These are phyloP conservation scores for Carex arenaria DNA, from an alignment of 202 grass and related monocot species.

Conservation along the genomic window DNA sequence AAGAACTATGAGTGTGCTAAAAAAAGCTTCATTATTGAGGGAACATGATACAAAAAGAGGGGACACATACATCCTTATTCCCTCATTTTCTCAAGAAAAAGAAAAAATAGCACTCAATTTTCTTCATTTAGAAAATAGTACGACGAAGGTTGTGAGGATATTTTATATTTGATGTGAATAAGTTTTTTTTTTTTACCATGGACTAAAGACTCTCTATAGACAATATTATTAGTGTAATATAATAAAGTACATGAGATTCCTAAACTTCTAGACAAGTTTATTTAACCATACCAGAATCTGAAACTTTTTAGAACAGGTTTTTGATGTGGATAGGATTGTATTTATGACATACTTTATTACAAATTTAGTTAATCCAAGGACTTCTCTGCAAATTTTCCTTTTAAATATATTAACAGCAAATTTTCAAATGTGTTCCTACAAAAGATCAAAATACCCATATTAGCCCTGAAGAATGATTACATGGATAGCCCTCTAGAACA, in stretches of 20 bases:
- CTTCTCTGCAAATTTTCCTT: neutral
- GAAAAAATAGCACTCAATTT: neutral
- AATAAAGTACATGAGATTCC: neutral
- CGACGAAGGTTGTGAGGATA: neutral
- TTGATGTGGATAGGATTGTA: neutral
- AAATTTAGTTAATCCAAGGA: neutral
- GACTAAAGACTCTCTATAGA: neutral
- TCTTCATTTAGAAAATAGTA: neutral
- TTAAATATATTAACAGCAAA: neutral
- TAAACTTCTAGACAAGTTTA: neutral
- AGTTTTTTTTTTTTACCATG: neutral
- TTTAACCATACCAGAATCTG: neutral
- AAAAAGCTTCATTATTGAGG: neutral
- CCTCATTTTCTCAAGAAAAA: neutral
- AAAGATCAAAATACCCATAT: neutral
- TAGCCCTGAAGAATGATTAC: neutral
- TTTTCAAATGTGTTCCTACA: neutral
- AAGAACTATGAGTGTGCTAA: neutral
- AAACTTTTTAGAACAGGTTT: neutral
- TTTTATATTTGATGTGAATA: neutral
- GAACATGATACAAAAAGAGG: neutral
- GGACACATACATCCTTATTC: neutral
- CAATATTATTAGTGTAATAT: neutral
- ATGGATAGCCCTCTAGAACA: neutral
- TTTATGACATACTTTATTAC: neutral